Evolutionary conservation across 805 yeast genomes (phyloP).

Genomic region (Scheffersomyces spartinae): DNA sequence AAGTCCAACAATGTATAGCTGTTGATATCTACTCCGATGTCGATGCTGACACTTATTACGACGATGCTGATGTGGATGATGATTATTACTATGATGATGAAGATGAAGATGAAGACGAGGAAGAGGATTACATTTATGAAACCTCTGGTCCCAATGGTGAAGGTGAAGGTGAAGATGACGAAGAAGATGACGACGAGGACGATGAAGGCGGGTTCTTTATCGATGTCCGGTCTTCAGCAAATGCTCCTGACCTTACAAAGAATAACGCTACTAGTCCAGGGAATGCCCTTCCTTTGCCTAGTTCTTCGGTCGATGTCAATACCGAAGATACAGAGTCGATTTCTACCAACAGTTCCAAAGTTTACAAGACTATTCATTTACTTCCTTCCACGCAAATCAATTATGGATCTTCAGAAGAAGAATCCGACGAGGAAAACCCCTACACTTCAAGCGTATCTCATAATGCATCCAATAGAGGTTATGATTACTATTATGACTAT

Average conservation of each 20-base stretch:
- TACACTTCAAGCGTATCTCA: slow-evolving; percentile 52
- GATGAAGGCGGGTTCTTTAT: slow-evolving; percentile 64
- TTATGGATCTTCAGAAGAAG: slow-evolving; percentile 53
- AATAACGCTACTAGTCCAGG: neutral
- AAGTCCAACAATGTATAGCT: slow-evolving; percentile 91
- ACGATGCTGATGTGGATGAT: slow-evolving; percentile 8
- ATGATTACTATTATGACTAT: slow-evolving; percentile 70
- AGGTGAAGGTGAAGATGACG: slow-evolving; percentile 15
- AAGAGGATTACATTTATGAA: slow-evolving; percentile 2
- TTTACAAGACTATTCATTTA: slow-evolving; percentile 52
- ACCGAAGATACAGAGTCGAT: slow-evolving; percentile 18
- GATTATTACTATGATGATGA: slow-evolving; percentile 9
- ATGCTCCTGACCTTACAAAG: slow-evolving; percentile 11
- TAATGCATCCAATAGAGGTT: slow-evolving; percentile 64
- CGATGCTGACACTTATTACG: slow-evolving; percentile 7
- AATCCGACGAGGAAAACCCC: slow-evolving; percentile 47
- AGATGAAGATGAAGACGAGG: slow-evolving; percentile 12
- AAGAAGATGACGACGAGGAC: slow-evolving; percentile 37
- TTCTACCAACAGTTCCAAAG: slow-evolving; percentile 17
- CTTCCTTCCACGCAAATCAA: slow-evolving; percentile 84
- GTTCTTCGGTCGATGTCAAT: neutral
- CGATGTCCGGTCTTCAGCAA: slow-evolving; percentile 35
- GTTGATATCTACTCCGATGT: slow-evolving; percentile 27
- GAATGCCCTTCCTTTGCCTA: slow-evolving; percentile 1
- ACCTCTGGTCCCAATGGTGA: slow-evolving; percentile 11